phyloP scores from a whole-genome alignment of 2,329 filamentous ascomycete species.

The Sclerotinia sclerotiorum region DNA sequence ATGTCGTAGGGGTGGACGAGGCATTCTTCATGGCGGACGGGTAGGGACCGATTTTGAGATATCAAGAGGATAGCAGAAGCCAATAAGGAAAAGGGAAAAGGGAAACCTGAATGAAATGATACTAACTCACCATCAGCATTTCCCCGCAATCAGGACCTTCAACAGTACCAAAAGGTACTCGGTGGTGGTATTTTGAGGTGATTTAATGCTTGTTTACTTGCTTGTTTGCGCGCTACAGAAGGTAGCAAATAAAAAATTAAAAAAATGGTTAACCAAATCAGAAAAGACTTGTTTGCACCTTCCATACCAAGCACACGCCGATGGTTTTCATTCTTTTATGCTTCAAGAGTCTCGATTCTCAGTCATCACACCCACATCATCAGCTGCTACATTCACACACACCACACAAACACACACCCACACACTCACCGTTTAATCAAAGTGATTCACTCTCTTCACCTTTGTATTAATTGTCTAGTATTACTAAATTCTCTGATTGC shows the following conservation, averaged over 20 bases:
- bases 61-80: neutral
- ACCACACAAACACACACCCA: neutral
- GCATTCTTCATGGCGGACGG: conserved; percentile 21
- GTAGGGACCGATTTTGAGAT: neutral
- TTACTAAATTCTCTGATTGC: neutral
- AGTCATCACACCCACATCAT: neutral
- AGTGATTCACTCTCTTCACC: neutral
- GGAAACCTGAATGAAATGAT: neutral
- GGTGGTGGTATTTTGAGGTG: neutral
- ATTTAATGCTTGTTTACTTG: neutral
- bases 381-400: conserved; percentile 1
- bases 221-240: neutral
- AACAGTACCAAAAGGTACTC: neutral
- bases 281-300: neutral
- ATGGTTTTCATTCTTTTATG: neutral
- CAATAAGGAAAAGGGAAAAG: neutral
- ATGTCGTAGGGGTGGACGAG: neutral
- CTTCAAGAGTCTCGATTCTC: neutral
- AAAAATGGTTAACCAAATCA: neutral
- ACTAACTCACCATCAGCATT: neutral
- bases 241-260: neutral
- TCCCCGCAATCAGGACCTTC: neutral
- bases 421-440: neutral
- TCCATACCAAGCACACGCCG: neutral
- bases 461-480: neutral